These are phyloP conservation scores for Anisodus tanguticus DNA, from an alignment of 257 asterid species.

Conservation along the genomic window DNA sequence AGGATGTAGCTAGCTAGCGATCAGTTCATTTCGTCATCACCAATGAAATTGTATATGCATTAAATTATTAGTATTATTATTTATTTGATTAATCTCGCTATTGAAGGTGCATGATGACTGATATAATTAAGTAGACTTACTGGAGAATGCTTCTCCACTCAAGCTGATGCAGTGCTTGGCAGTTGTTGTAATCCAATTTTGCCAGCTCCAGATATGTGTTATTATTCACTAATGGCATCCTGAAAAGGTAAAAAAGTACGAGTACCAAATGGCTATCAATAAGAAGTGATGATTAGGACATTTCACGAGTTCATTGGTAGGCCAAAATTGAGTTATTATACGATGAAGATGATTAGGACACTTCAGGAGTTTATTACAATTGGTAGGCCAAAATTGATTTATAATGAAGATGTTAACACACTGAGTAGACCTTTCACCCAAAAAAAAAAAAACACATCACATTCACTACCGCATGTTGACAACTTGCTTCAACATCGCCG, in stretches of 20 bases:
- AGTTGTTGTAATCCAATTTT: constrained; percentile 67
- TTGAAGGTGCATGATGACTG: not conserved
- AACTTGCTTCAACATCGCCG: not conserved
- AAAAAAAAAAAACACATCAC: not conserved
- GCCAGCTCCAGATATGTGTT: constrained; percentile 69
- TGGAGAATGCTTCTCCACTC: constrained; percentile 74
- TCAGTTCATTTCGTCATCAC: not conserved
- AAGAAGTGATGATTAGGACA: not conserved
- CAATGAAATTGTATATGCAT: not conserved
- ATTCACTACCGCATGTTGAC: not conserved
- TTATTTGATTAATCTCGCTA: not conserved
- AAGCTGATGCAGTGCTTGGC: constrained; percentile 64
- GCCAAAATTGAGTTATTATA: not conserved
- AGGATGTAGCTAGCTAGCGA: not conserved
- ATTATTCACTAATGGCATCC: constrained; percentile 79
- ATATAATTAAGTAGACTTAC: constrained; percentile 44
- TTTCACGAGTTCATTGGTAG: not conserved
- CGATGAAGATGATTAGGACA: too few relatives aligned
- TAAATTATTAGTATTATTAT: too few relatives aligned
- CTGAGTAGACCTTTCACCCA: not conserved
- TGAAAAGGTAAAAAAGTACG: constrained; percentile 26
- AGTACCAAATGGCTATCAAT: not conserved
- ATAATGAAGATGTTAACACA: too few relatives aligned
- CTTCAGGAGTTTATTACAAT: too few relatives aligned
- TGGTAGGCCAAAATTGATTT: too few relatives aligned